phyloP scores from a whole-genome alignment of 495 filamentous ascomycete genomes.

The Articulospora tetracladia region DNA sequence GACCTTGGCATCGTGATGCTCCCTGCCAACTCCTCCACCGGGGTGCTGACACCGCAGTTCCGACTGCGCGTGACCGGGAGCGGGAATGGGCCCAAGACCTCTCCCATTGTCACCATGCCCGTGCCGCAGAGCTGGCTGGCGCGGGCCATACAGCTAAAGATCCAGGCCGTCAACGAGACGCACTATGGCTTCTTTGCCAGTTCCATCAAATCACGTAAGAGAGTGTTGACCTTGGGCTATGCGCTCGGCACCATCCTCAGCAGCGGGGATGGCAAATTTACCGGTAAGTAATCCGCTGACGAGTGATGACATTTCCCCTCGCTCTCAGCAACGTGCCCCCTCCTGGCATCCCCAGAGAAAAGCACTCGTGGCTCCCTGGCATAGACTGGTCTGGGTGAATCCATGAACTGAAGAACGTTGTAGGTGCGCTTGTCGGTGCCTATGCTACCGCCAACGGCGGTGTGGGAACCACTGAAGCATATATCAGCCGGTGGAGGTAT shows the following conservation, averaged over 20 bases:
- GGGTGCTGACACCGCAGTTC: conserved; percentile 23
- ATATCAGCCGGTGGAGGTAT: conserved; percentile 45
- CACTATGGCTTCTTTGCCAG: conserved; percentile 44
- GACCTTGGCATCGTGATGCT: conserved; percentile 47
- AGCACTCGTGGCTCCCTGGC: neutral
- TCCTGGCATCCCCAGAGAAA: neutral
- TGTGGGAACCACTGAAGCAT: conserved; percentile 35
- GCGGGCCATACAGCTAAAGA: conserved; percentile 33
- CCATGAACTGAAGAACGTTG: conserved; percentile 2
- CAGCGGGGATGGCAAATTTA: conserved; percentile 40
- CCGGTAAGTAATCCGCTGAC: conserved; percentile 28
- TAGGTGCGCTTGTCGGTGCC: conserved; percentile 35
- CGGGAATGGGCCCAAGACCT: neutral
- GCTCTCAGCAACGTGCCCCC: neutral
- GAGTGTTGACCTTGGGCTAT: conserved; percentile 32
- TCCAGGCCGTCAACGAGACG: conserved; percentile 40
- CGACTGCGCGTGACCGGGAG: conserved; percentile 32
- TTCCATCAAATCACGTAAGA: conserved; percentile 27
- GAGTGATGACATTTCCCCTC: neutral
- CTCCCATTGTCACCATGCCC: neutral
- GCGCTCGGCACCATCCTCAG: conserved; percentile 39
- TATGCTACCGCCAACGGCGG: conserved; percentile 51
- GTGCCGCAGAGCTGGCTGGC: conserved; percentile 30
- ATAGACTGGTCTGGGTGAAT: too few species aligned
- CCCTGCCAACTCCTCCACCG: neutral